phyloP scores from a whole-genome alignment of 2,329 filamentous ascomycete species.

The Paecilomyces niveus region DNA sequence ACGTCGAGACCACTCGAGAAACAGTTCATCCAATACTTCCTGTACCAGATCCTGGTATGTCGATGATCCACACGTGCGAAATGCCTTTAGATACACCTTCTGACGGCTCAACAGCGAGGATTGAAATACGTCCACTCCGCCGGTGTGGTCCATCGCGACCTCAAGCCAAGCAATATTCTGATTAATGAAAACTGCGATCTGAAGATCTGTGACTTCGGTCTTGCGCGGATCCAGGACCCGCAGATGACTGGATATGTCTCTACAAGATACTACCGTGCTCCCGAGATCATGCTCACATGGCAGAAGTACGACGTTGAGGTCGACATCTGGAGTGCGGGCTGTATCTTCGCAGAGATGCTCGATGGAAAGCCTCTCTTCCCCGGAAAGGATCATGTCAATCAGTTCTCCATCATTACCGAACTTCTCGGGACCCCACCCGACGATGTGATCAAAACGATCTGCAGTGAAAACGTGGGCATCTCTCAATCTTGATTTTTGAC shows the following conservation, averaged over 20 bases:
- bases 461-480: slow-evolving; percentile 80
- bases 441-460: slow-evolving; percentile 97
- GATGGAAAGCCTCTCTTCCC: slow-evolving; percentile 98
- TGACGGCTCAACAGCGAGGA: slow-evolving; percentile 59
- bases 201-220: slow-evolving; percentile 98
- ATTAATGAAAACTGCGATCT: slow-evolving; percentile 99
- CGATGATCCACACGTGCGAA: slow-evolving; percentile 2
- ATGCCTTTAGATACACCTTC: not conserved
- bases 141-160: slow-evolving; percentile 91
- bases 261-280: slow-evolving; percentile 95
- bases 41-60: slow-evolving; percentile 95
- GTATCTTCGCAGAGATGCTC: slow-evolving; percentile 98
- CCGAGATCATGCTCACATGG: slow-evolving; percentile 99
- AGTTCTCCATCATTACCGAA: slow-evolving; percentile 99
- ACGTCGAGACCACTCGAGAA: slow-evolving; percentile 95
- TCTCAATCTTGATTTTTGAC: not conserved
- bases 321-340: slow-evolving; percentile 98
- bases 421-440: slow-evolving; percentile 92
- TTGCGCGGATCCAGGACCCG: slow-evolving; percentile 95
- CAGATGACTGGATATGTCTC: slow-evolving; percentile 99
- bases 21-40: slow-evolving; percentile 99
- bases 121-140: slow-evolving; percentile 99
- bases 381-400: slow-evolving; percentile 98
- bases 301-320: slow-evolving; percentile 99
- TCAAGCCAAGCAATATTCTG: slow-evolving; percentile 98